Conservation (phyloP, 805 yeast species). For the Kodamaea neixiangensis region DNA sequence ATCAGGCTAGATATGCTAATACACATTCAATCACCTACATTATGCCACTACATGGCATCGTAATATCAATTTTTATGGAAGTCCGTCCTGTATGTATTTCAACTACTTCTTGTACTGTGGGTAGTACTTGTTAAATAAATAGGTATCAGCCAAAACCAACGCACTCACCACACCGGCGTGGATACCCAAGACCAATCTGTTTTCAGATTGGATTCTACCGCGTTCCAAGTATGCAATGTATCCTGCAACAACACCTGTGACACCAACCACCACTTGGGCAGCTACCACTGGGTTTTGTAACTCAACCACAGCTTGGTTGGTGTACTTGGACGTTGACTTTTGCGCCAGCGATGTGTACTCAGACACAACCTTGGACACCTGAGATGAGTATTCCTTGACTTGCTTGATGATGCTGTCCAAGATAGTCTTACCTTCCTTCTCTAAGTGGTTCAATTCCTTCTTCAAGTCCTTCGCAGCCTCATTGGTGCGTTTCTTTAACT, state of each 20-base stretch:
- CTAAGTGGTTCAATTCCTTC: slow-evolving; percentile 21
- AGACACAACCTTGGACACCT: not conserved
- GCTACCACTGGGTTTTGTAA: slow-evolving; percentile 64
- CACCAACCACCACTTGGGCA: slow-evolving; percentile 51
- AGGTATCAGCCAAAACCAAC: slow-evolving; percentile 55
- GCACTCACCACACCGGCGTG: slow-evolving; percentile 57
- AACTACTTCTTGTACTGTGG: slow-evolving; percentile 27
- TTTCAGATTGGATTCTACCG: slow-evolving; percentile 46
- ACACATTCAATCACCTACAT: no score
- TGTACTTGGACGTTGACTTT: slow-evolving; percentile 8
- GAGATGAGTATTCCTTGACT: slow-evolving; percentile 8
- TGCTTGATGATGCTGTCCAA: slow-evolving; percentile 17
- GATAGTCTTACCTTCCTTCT: slow-evolving; percentile 23
- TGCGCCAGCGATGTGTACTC: slow-evolving; percentile 3
- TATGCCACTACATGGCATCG: no score
- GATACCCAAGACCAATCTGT: slow-evolving; percentile 45
- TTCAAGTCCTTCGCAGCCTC: slow-evolving; percentile 12
- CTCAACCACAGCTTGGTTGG: slow-evolving; percentile 34
- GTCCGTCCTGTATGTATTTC: not conserved
- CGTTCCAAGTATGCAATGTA: slow-evolving; percentile 54
- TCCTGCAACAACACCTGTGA: slow-evolving; percentile 50
- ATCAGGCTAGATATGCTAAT: no score
- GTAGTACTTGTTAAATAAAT: slow-evolving; percentile 48
- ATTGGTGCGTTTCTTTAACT: slow-evolving; percentile 8
- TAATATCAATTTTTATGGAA: no score